These are phyloP conservation scores for Talaromyces wortmannii DNA, from an alignment of 495 filamentous ascomycete genomes.

Conservation along the genomic window DNA sequence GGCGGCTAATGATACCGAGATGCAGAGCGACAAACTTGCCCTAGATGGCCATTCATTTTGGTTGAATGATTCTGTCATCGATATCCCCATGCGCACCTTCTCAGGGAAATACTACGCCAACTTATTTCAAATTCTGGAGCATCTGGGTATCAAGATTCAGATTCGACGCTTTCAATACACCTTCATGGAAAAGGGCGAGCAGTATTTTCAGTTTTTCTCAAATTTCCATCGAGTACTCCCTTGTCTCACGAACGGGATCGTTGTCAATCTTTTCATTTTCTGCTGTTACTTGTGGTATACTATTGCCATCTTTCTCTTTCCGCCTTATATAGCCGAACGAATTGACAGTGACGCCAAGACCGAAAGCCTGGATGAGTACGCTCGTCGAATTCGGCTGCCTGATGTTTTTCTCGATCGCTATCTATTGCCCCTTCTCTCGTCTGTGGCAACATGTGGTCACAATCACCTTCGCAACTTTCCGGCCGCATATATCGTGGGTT, in stretches of 20 bases:
- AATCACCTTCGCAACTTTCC: not conserved
- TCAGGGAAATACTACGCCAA: constrained; percentile 1
- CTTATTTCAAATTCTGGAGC: not conserved
- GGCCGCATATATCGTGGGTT: not conserved
- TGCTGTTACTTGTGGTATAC: not conserved
- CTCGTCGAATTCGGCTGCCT: not conserved
- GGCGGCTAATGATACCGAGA: not conserved
- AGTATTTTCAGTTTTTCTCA: not conserved
- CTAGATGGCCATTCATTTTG: not conserved
- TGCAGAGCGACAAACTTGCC: not conserved
- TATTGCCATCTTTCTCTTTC: not conserved
- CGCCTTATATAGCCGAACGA: not conserved
- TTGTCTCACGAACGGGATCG: not conserved
- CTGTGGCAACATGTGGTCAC: not conserved
- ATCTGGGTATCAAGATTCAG: not conserved
- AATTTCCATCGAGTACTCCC: not conserved
- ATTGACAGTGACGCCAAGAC: not conserved
- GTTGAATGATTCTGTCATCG: not conserved
- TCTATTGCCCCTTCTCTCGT: not conserved
- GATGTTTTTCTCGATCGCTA: not conserved
- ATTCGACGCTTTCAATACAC: not conserved
- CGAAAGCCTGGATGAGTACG: not conserved
- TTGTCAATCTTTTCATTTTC: not conserved
- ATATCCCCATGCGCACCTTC: constrained; percentile 2
- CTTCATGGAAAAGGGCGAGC: not conserved